Evolutionary conservation across 495 filamentous ascomycete species (phyloP).

Genomic region (Hapsidospora chrysogenum): DNA sequence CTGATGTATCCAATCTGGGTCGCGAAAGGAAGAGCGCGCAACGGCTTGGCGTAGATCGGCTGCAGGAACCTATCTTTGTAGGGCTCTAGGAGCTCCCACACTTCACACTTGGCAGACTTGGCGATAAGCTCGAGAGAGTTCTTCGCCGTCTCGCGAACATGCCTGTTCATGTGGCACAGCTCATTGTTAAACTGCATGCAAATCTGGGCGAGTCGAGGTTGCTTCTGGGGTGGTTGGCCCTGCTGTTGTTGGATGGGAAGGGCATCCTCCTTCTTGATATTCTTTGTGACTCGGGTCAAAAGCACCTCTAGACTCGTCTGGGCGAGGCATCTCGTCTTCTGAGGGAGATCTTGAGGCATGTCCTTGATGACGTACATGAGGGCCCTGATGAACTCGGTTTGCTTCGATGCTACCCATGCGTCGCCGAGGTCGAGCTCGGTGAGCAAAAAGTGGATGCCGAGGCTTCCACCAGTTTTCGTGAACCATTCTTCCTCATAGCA

Average conservation of each 20-base stretch:
- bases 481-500: conserved; percentile 98
- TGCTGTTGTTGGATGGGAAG: conserved; percentile 31
- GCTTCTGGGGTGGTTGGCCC: conserved; percentile 16
- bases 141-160: conserved; percentile 76
- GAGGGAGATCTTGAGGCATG: conserved; percentile 80
- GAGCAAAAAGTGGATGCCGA: conserved; percentile 72
- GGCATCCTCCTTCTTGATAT: conserved; percentile 59
- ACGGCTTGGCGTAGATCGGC: conserved; percentile 86
- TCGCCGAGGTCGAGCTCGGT: conserved; percentile 71
- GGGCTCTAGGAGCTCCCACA: conserved; percentile 71
- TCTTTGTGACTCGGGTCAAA: conserved; percentile 55
- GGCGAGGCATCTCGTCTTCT: conserved; percentile 64
- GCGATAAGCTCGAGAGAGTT: conserved; percentile 67
- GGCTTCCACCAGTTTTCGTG: conserved; percentile 77
- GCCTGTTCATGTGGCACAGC: conserved; percentile 82
- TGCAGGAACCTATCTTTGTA: conserved; percentile 72
- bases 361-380: conserved; percentile 96
- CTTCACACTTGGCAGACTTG: conserved; percentile 52
- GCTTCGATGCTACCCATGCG: conserved; percentile 60
- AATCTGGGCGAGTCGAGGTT: conserved; percentile 46
- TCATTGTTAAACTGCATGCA: conserved; percentile 74
- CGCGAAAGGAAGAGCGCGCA: conserved; percentile 78
- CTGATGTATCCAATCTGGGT: conserved; percentile 97
- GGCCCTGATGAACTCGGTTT: conserved; percentile 69
- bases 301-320: conserved; percentile 68